Evolutionary conservation across 2,329 filamentous ascomycete species (phyloP), one percentile per base, ranked within the genome.

Genomic region (Trichophyton benhamiae): DNA sequence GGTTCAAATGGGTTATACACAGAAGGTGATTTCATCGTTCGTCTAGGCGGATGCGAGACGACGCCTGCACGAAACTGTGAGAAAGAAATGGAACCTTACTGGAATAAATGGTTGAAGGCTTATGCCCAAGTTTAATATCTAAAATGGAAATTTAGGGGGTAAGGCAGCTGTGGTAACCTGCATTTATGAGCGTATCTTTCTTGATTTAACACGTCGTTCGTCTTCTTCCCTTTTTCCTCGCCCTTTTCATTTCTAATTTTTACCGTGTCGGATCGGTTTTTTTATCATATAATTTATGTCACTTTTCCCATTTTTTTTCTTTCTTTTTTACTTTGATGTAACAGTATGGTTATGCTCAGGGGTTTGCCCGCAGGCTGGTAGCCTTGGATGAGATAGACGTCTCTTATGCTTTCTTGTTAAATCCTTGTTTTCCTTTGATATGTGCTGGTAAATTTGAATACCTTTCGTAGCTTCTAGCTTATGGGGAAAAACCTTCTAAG

Each of bases 11-110:
- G 82, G 15, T 78, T 82, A 57, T 97, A 91, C 73, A 83, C 87
- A 69, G 84, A 91, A 7, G 92, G 91, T 36, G 91, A 97, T 70
- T 86, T 97, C 62, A 81, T 95, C 0, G 84, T 95, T 64, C 84
- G 87, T 62, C 89, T 97, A 68, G 78, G 83, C 22, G 85, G 84
- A 59, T 99, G 94, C 73, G 81, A 84, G 42, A 70, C 72, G 4
- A 79, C 80, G 57, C 65, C 61, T 68, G 75, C 77, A 42, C 77
- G 83, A 58, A 83, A 82, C 66, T 97, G 94, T 72, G 84, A 86
- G 64, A 81, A 82, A 60, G 87, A 92, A 72, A 85, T 91, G 67
- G 78, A 79, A 52, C 74, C 79, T n/a, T 83, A 77, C 65, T 80
- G 75, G 63, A 67, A 70, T 58, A 68, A 71, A 59, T 79, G 76